Base-by-base conservation (phyloP, 2,329 filamentous ascomycete species). In the Myriosclerotinia scirpicola region DNA sequence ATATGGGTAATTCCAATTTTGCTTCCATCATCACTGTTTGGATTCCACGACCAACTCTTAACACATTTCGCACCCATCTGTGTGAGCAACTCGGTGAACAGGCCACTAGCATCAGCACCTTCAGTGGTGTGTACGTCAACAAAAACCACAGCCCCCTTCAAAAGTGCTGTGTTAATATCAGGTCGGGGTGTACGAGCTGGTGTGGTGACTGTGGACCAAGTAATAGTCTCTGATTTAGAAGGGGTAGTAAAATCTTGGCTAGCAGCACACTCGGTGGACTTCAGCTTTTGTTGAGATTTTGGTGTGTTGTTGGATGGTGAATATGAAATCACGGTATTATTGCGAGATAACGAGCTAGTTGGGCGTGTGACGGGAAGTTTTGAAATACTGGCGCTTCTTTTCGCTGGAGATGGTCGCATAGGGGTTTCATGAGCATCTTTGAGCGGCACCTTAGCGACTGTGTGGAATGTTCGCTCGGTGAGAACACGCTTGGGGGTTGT, bases 111-210 rank as follows among this genome's bases (percentile, higher is more conserved):
- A 77, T 95, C 90, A 34, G 87, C 88, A 7, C 92, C 92, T 73
- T 95, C 90, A 11, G 86, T 90, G 0, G 91, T 93, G 75, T 92
- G 87, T 2, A 96, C 91, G 76, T 97, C 92, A 2, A 95, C 90
- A 75, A 88, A 92, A 5, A 95, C 90, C 3, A 92, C 85, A 20
- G 88, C 90, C 1, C 92, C 92, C 26, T 84, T 83, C 3, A 94
- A 81, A 4, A 90, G 76, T 0, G 76, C 74, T 4, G 81, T 77
- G 70, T 86, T 80, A 12, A 87, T 70, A 64, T 87, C 82, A 1
- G 80, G 80, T 7, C 83, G 82, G 26, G 85, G 83, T 30, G 85
- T 87, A 46, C 83, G 82, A 3, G 82, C 82, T 3, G 85, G 85
- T 0, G 85, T 87, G 17, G 81, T 84, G 42, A 82, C 76, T 0